Base-by-base conservation (phyloP, 495 filamentous ascomycete genomes). In the Penicillium pancosmium region DNA sequence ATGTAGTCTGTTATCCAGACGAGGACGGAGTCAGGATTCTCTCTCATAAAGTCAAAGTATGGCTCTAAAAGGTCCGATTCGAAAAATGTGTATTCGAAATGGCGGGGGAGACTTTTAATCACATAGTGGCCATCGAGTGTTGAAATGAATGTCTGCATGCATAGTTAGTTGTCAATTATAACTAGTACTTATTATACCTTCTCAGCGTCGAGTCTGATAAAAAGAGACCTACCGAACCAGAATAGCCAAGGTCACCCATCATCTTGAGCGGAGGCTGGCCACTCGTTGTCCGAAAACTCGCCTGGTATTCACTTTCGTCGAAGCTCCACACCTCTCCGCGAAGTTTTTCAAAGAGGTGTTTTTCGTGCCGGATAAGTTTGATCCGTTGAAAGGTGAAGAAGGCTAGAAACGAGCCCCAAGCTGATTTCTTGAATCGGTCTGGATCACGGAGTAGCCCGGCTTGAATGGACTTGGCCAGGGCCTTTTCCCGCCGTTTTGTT, bases 1-100 rank as follows among this genome's bases (percentile, higher is more conserved):
- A 90, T 74, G 41, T 89, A 82, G 64, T 89, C 84, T 50, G 84
- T 89, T 57, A 90, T 90, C 60, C 84, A 86, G 7, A 90, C 85
- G 6, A 90, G 75, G 0, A 89, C 69, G 16, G 84, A 85, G 4
- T 76, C 69, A 0, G 81, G 80, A 55, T 89, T 73, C 5, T 65
- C 58, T 2, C 68, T 67, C 84, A 89, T 88, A 73, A 88, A 80
- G 5, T 82, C 70, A 46, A 74, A 78, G 58, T 90, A 90, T 2
- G 84, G 82, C 2, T 73, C 64, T 12, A 91, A 68, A 40, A 91
- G 73, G 35, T 88, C 85, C 2, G 82, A 68, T 54, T 80, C 75
- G 76, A 91, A 91, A 72, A 89, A 91, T 44, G 77, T 75, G 64
- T 90, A 78, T 56, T 91, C 88, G 57, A 86, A 88, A 36, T 79